Base-by-base conservation (phyloP, 495 filamentous ascomycete species). In the Bombardia bombarda region DNA sequence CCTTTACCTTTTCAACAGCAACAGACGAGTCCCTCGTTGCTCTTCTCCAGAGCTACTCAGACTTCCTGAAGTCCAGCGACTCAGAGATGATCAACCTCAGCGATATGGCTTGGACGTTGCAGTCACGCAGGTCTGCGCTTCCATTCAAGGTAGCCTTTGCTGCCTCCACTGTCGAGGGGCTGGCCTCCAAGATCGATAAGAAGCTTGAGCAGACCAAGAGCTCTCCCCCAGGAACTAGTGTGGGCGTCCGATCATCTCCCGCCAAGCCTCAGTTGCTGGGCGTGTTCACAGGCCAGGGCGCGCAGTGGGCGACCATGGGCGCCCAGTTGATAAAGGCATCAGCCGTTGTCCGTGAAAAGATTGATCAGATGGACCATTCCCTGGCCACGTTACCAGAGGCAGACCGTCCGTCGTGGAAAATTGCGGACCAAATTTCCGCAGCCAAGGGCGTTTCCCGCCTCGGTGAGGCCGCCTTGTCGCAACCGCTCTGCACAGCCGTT, bases 401-500 rank as follows among this genome's bases (percentile, higher is more conserved):
- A 8, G 45, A 41, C 17, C 32, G 32, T 5, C 53, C 61, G 0
- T 4, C 16, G 3, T 63, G 62, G 60, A 33, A 34, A 0, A 17
- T 63, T 0, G 7, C 25, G 1, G 49, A 47, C 0, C 41, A 63
- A 38, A 46, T 73, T 2, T 0, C 19, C 30, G 3, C 32, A 14
- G 0, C 24, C 13, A 4, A 32, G 0, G 21, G 38, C 1, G 8
- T 24, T 0, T 57, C 61, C 1, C 52, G 60, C 0, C 13, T 67
- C 0, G 9, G 37, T 7, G 46, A 66, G 23, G 61, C 67, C 0
- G 58, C 37, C 1, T 3, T 75, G 0, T 63, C 67, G 0, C 73
- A 75, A 39, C 70, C 77, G 0, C 32, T 74, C 0, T 69, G 67
- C 23, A 70, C 70, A 1, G 66, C 69, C 1, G 14, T 74, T 1